Percentiles rank a stretch among this genome's conserved stretches.
These are phyloP conservation scores for Wakefieldia striispora DNA, from an alignment of 768 basidiomycete species.

Conservation along the genomic window DNA sequence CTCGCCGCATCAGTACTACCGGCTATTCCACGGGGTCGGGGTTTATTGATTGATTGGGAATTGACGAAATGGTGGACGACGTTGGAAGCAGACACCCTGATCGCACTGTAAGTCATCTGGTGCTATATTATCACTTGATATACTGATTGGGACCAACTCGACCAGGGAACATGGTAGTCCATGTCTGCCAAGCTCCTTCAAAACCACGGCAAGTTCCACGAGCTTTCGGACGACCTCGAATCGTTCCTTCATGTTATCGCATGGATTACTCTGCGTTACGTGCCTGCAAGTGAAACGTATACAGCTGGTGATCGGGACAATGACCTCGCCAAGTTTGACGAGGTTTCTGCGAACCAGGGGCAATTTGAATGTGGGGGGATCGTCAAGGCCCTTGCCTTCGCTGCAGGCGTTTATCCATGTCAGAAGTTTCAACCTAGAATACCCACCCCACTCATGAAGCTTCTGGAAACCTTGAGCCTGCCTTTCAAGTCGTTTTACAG, in stretches of 20 bases:
- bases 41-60: conserved; percentile 26
- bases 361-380: not conserved
- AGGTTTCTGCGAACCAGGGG: not conserved
- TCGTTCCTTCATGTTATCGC: conserved; percentile 22
- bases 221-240: conserved; percentile 30
- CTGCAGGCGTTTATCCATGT: not conserved
- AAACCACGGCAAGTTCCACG: conserved; percentile 14
- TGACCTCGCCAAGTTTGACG: not conserved
- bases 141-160: not conserved
- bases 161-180: not conserved
- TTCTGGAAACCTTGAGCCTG: not conserved
- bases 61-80: not conserved
- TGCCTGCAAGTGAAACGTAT: not conserved
- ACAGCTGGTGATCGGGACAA: not conserved
- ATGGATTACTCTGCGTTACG: too few species aligned
- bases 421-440: not conserved
- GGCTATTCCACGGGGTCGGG: not conserved
- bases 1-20: not conserved
- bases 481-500: too few species aligned
- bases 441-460: not conserved
- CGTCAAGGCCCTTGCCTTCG: not conserved
- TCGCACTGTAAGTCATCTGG: not conserved
- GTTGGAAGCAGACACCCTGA: not conserved
- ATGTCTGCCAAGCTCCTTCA: too few species aligned
- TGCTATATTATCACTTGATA: too few species aligned